A percentile compares a stretch with the other conserved stretches of the same genome.
phyloP scores from a whole-genome alignment of 2,329 filamentous ascomycete genomes.

The Aspergillus sp. region DNA sequence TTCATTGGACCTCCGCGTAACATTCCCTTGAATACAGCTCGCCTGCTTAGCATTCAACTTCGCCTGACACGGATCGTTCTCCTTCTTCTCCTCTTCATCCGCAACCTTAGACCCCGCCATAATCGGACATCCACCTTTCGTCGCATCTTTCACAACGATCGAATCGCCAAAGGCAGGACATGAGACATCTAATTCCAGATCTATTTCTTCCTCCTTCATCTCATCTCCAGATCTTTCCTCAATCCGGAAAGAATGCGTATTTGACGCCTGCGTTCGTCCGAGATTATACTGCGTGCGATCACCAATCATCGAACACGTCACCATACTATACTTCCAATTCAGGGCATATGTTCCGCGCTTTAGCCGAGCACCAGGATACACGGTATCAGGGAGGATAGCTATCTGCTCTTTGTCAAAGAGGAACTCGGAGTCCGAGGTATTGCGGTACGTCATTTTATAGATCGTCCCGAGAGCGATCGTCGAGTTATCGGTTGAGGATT shows the following conservation, averaged over 20 bases:
- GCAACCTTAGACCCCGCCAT: background rate
- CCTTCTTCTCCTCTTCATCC: background rate
- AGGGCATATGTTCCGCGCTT: slow-evolving; percentile 1
- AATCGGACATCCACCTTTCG: background rate
- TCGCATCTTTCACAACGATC: background rate
- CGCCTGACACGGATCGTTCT: background rate
- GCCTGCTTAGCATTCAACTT: background rate
- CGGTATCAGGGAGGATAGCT: background rate
- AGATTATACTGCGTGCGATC: background rate
- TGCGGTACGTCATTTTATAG: background rate
- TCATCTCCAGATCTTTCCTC: background rate
- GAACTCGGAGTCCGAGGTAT: background rate
- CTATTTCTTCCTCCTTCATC: background rate
- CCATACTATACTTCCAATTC: background rate
- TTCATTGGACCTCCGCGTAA: background rate
- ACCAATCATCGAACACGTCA: background rate
- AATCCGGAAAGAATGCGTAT: background rate
- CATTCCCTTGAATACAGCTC: background rate
- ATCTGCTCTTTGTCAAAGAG: background rate
- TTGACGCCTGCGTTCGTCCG: background rate
- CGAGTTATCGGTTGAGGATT: background rate
- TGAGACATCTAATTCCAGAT: background rate
- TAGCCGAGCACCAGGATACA: background rate
- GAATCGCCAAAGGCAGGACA: background rate
- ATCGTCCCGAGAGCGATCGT: background rate